A percentile compares a stretch with the other conserved stretches of the same genome.
Evolutionary conservation across 441 rosid species (phyloP).

Genomic region (Melastoma candidum): DNA sequence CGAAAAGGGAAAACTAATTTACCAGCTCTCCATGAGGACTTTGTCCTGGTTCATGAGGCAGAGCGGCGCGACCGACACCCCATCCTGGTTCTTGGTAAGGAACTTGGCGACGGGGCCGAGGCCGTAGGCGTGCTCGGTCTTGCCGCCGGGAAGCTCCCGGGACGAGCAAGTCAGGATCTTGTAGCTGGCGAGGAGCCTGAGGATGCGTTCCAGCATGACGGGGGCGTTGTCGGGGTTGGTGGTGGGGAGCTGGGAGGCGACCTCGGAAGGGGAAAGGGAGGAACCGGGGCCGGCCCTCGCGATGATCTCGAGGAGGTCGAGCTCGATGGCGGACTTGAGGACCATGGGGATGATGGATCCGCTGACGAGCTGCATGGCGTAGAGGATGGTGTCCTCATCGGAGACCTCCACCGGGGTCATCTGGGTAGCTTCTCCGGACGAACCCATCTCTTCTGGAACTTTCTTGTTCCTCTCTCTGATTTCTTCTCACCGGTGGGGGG

Average conservation of each 20-base stretch:
- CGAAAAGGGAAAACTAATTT: not conserved
- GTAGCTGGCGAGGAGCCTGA: conserved; percentile 56
- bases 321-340: conserved; percentile 61
- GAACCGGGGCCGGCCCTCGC: conserved; percentile 42
- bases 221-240: conserved; percentile 59
- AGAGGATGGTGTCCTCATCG: conserved; percentile 57
- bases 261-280: conserved; percentile 32
- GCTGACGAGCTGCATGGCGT: conserved; percentile 57
- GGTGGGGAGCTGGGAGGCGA: conserved; percentile 52
- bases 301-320: conserved; percentile 65
- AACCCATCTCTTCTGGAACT: conserved; percentile 29
- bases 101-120: conserved; percentile 63
- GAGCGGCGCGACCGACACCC: conserved; percentile 50
- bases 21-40: conserved; percentile 89
- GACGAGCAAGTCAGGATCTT: conserved; percentile 40
- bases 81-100: conserved; percentile 64
- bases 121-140: conserved; percentile 45
- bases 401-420: conserved; percentile 45
- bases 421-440: conserved; percentile 46
- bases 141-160: conserved; percentile 32
- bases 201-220: conserved; percentile 52
- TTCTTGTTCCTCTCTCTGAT: too few relatives aligned
- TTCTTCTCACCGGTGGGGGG: too few relatives aligned
- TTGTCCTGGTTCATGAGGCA: conserved; percentile 71
- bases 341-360: conserved; percentile 69